Conservation (phyloP, 2,329 filamentous ascomycete genomes). For the Microdochium trichocladiopsis region DNA sequence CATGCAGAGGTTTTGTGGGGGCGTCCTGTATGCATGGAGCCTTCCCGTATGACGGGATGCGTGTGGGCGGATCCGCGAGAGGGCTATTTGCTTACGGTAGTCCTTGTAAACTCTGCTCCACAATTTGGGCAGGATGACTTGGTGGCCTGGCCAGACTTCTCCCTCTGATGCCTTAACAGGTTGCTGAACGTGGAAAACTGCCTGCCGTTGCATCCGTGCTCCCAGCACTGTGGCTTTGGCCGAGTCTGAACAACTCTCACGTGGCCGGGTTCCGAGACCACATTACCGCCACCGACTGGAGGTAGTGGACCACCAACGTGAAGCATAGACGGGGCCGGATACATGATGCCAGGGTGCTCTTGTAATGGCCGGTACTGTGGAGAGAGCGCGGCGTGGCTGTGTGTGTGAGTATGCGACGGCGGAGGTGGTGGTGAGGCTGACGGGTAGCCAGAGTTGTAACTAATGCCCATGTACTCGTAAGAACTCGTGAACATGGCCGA, state of each 20-base stretch:
- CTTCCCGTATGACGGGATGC: too few species aligned
- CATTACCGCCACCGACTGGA: conserved; percentile 5
- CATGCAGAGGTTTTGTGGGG: background rate
- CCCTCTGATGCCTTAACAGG: conserved; percentile 81
- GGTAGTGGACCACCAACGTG: conserved; percentile 15
- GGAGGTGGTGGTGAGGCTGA: conserved; percentile 5
- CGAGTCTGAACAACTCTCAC: conserved; percentile 68
- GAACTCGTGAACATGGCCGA: conserved; percentile 12
- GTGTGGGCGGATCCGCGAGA: background rate
- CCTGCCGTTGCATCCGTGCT: conserved; percentile 91
- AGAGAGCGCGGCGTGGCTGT: conserved; percentile 12
- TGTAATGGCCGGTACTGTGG: conserved; percentile 32
- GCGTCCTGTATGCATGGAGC: too few species aligned
- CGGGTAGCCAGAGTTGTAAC: conserved; percentile 29
- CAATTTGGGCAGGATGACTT: conserved; percentile 89
- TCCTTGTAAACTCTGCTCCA: conserved; percentile 87
- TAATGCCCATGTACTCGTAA: conserved; percentile 36
- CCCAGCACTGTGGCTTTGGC: conserved; percentile 95
- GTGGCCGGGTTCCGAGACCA: conserved; percentile 33
- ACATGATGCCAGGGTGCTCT: conserved; percentile 25
- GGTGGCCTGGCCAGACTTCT: conserved; percentile 84
- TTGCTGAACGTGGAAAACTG: conserved; percentile 98
- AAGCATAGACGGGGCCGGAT: conserved; percentile 30
- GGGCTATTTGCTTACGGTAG: conserved; percentile 32
- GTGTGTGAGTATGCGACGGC: conserved; percentile 15